Base-by-base conservation (phyloP, 768 basidiomycete genomes). In the Russula compacta region DNA sequence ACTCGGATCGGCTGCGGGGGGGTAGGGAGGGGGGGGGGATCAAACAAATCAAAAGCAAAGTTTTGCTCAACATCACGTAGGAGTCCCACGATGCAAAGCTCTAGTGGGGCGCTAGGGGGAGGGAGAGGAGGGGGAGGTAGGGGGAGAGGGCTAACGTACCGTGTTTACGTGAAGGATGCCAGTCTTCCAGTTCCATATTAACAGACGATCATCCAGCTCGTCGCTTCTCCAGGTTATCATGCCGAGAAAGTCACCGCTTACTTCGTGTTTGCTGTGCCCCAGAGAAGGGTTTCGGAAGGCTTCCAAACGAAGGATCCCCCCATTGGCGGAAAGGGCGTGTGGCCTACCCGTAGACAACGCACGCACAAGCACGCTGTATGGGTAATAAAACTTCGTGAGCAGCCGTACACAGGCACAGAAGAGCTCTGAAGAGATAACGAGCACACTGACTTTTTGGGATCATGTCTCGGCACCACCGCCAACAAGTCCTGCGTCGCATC, bases 171-270 rank as follows among this genome's bases (percentile, higher is more conserved):
- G 44, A 10, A 56, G 10, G 19, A 24, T 15, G 35, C 49, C 50
- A 0, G 58, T 58, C 49, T 58, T 58, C 58, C 58, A 58, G 40
- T 58, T 58, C 58, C 58, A 58, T n/a, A 58, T 58, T 3, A 47
- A 35, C 50, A 58, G 11, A 0, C 40, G 19, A 10, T 58, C 50
- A 29, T 43, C 39, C 4, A 4, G n/a, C n/a, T 11, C 14, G 8
- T 35, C 24, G 2, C 15, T 17, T 9, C 29, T 10, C 15, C n/a
- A 14, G 1, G 40, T 52, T 12, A 56, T 47, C 33, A 47, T 47
- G 10, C 58, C 58, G 9, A 58, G 12, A 17, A 47, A 58, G 33
- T 58, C 58, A 12, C 58, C 58, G 19, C 40, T 14, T 17, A 58
- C 36, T 32, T 38, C 55, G 10, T 47, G 46, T 12, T 56, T 56